Evolutionary conservation across 192 early-diverging fungal species (phyloP).

Genomic region (Podila verticillata): DNA sequence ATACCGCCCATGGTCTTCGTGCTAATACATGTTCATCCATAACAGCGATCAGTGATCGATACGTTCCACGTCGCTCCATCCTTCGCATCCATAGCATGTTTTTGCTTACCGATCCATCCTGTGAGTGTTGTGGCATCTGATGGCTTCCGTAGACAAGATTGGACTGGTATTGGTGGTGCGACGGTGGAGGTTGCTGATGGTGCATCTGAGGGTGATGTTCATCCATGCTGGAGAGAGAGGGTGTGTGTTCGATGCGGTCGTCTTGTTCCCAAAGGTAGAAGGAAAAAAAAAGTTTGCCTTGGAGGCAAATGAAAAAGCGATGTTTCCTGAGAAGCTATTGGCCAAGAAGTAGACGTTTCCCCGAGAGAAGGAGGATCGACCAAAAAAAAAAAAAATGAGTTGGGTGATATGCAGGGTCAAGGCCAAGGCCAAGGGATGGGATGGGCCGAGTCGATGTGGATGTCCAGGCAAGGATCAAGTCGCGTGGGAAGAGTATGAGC

Average conservation of each 20-base stretch:
- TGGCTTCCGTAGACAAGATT: slow-evolving; percentile 30
- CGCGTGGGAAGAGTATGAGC: not conserved
- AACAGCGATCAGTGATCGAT: not conserved
- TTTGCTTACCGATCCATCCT: slow-evolving; percentile 22
- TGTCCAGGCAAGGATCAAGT: not conserved
- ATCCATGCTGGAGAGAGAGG: slow-evolving; percentile 14
- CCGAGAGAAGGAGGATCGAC: no score
- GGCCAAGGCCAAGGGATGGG: no score
- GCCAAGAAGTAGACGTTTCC: not conserved
- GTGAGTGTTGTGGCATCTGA: not conserved
- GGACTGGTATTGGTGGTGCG: slow-evolving; percentile 25
- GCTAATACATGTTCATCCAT: slow-evolving; percentile 4
- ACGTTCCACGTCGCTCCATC: not conserved
- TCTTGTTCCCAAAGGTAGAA: not conserved
- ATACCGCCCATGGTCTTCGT: slow-evolving; percentile 46
- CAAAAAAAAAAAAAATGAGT: no score
- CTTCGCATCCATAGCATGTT: not conserved
- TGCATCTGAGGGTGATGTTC: slow-evolving; percentile 17
- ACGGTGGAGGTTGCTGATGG: no score
- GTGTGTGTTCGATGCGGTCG: not conserved
- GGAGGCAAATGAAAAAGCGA: not conserved
- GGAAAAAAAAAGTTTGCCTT: not conserved
- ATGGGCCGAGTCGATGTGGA: no score
- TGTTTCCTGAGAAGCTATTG: not conserved
- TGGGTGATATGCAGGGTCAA: no score